phyloP scores from a whole-genome alignment of 441 rosid genomes.

The Erysimum cheiri region DNA sequence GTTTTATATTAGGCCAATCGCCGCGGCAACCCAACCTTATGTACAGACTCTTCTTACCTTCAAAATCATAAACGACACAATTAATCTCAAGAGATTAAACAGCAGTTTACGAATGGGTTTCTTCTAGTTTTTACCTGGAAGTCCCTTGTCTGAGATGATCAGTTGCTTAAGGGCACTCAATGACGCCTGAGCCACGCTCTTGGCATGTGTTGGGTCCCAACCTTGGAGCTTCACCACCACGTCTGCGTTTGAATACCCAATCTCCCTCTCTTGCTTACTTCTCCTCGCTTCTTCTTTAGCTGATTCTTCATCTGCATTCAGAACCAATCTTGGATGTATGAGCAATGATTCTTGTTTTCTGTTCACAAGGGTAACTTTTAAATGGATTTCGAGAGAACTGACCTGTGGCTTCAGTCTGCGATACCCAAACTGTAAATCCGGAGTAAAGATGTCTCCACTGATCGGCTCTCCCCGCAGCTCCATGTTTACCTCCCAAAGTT shows the following conservation, averaged over 20 bases:
- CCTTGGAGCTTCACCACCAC: slow-evolving; percentile 90
- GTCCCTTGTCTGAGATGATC: slow-evolving; percentile 76
- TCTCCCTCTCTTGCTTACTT: slow-evolving; percentile 55
- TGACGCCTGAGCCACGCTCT: slow-evolving; percentile 83
- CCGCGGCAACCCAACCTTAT: slow-evolving; percentile 90
- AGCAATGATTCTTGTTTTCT: neutral
- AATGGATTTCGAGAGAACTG: neutral
- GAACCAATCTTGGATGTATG: slow-evolving; percentile 7
- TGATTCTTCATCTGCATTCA: slow-evolving; percentile 66
- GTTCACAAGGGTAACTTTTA: neutral
- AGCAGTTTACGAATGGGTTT: neutral
- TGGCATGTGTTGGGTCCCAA: slow-evolving; percentile 79
- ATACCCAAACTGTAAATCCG: slow-evolving; percentile 88
- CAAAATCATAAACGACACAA: slow-evolving; percentile 12
- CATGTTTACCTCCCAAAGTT: slow-evolving; percentile 81
- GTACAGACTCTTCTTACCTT: slow-evolving; percentile 92
- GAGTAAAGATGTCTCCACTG: slow-evolving; percentile 86
- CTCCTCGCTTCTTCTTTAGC: slow-evolving; percentile 81
- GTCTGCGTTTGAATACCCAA: slow-evolving; percentile 84
- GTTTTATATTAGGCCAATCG: slow-evolving; percentile 88
- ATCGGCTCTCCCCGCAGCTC: slow-evolving; percentile 68
- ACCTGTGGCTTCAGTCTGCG: slow-evolving; percentile 85
- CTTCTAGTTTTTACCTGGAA: slow-evolving; percentile 62
- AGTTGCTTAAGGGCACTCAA: slow-evolving; percentile 85
- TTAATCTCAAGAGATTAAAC: neutral